Base-by-base conservation (phyloP, 2,329 filamentous ascomycete genomes). In the Leptosphaerulina australis region DNA sequence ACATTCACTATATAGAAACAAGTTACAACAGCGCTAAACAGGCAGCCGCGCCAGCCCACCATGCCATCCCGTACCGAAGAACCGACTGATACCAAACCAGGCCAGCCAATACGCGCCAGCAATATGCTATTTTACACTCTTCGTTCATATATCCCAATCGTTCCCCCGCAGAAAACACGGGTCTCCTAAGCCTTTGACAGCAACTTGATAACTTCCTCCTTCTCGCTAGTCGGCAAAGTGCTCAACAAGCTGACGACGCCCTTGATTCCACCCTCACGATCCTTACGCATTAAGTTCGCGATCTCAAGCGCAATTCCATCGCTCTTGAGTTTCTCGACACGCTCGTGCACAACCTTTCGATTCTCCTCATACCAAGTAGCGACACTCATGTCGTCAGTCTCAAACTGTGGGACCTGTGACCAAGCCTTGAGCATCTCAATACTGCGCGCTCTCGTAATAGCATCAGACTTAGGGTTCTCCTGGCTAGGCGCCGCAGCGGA, bases 311-410 rank as follows among this genome's bases (percentile, higher is more conserved):
- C 83, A 21, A 88, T 81, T 31, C 84, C 82, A 53, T 96, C 90
- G 4, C 83, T 82, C 83, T 91, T 94, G 67, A 97, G 80, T 10
- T 80, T 77, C 73, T 97, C 91, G 21, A 97, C 85, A 83, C 94
- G 96, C 56, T 88, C 83, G 56, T 88, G 83, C 40, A 99, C 85
- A 30, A 79, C 77, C 80, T 93, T 90, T 70, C 90, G 83, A 78
- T 97, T 94, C 77, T 93, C 87, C 81, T 99, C 94, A 72, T 97
- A 97, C 94, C 94, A 99, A 64, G 87, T 83, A 3, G 92, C 90
- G 21, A 97, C 94, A 60, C 86, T 87, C 63, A 84, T 84, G 73
- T 99, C 94, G 56, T 90, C 85, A 51, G 81, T 82, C 46, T 88
- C 84, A 73, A 96, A 96, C 62, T 90, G 83, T 33, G 85, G 77